Conservation (phyloP, 805 yeast species). For the Diddensiella caesifluorescens region DNA sequence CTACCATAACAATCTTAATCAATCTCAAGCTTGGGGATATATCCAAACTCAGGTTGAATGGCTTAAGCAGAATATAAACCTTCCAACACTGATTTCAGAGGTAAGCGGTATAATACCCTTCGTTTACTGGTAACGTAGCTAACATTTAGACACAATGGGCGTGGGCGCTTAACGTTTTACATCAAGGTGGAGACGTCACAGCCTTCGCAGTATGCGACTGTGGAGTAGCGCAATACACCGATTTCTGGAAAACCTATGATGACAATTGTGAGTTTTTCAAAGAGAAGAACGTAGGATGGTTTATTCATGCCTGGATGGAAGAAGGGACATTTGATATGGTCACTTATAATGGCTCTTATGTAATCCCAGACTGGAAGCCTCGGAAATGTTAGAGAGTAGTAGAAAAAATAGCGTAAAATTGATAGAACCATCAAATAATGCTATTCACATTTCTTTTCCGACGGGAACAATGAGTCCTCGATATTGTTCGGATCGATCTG, state of each 20-base stretch:
- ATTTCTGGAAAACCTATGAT: constrained; percentile 7
- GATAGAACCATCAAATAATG: no score
- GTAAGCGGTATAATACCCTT: background rate
- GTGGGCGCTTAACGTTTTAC: constrained; percentile 7
- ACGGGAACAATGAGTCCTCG: no score
- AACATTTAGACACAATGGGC: constrained; percentile 7
- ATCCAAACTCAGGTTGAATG: constrained; percentile 2
- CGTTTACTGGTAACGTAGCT: no score
- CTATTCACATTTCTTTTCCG: no score
- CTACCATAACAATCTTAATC: constrained; percentile 3
- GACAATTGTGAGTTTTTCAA: constrained; percentile 5
- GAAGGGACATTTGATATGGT: constrained; percentile 7
- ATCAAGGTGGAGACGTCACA: constrained; percentile 4
- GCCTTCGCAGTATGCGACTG: constrained; percentile 6
- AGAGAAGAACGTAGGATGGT: constrained; percentile 7
- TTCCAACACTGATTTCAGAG: constrained; percentile 6
- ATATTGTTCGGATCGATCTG: no score
- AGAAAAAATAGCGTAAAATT: no score
- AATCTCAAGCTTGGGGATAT: constrained; percentile 7
- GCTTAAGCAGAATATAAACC: constrained; percentile 4
- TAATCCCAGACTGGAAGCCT: constrained; percentile 6
- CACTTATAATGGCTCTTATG: constrained; percentile 7
- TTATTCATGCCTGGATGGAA: constrained; percentile 6
- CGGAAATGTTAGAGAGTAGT: constrained; percentile 2
- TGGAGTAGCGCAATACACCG: constrained; percentile 4